A percentile compares a stretch with the other conserved stretches of the same genome.
phyloP scores from a whole-genome alignment of 176 grass and related monocot species.

The Oryza brachyantha region DNA sequence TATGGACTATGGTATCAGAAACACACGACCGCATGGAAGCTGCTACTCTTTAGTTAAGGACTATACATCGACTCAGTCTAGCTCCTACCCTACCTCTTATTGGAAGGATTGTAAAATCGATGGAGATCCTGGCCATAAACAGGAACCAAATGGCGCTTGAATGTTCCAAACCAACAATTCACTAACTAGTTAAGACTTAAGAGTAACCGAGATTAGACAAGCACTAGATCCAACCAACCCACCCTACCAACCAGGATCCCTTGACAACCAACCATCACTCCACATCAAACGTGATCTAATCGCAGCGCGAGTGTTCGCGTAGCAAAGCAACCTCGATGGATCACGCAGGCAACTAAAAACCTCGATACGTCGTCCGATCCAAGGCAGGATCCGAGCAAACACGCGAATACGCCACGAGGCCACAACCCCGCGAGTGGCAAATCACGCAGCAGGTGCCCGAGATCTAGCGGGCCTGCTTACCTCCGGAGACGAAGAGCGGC shows the following conservation, averaged over 20 bases:
- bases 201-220: neutral
- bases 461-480: constrained; percentile 38
- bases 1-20: neutral
- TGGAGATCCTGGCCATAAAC: neutral
- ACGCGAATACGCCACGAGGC: neutral
- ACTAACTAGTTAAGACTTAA: neutral
- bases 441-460: neutral
- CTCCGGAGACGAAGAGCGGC: constrained; percentile 98
- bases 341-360: neutral
- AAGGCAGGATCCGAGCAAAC: neutral
- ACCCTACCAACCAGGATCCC: constrained; percentile 20
- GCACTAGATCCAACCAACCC: constrained; percentile 36
- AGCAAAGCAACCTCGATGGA: neutral
- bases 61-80: neutral
- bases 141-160: neutral
- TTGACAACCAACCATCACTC: neutral
- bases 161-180: neutral
- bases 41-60: neutral
- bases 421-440: neutral
- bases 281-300: constrained; percentile 6
- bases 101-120: neutral
- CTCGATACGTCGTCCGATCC: neutral
- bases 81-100: neutral
- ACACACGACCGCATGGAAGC: neutral
- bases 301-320: neutral